phyloP scores from a whole-genome alignment of 768 basidiomycete genomes.

The Leccinum subtestaceum region DNA sequence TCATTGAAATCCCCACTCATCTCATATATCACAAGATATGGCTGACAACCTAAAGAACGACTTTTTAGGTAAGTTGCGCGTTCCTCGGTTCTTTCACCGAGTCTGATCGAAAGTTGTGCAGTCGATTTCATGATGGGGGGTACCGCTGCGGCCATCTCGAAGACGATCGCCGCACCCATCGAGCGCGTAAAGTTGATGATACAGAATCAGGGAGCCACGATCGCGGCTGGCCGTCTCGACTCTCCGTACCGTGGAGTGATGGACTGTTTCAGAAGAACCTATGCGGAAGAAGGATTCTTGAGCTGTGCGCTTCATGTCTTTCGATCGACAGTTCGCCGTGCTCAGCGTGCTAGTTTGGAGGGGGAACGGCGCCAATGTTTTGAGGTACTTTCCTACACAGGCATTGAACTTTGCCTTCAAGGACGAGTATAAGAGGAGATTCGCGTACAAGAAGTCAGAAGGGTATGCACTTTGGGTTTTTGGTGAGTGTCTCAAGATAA shows the following conservation, averaged over 20 bases:
- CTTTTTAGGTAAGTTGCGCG: constrained; percentile 18
- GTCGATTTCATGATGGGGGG: constrained; percentile 40
- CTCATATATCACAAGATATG: constrained; percentile 7
- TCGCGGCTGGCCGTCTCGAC: constrained; percentile 35
- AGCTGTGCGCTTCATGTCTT: constrained; percentile 30
- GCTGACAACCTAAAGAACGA: constrained; percentile 7
- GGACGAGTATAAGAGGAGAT: constrained; percentile 39
- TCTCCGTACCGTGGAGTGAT: constrained; percentile 37
- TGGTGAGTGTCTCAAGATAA: constrained; percentile 19
- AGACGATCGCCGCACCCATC: constrained; percentile 40
- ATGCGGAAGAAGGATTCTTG: constrained; percentile 36
- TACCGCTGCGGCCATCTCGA: constrained; percentile 35
- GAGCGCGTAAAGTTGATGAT: constrained; percentile 40
- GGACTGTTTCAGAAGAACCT: constrained; percentile 36
- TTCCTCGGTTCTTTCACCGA: background rate
- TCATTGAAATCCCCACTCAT: constrained; percentile 20
- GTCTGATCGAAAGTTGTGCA: constrained; percentile 12
- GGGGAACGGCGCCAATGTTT: constrained; percentile 42
- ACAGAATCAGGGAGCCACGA: constrained; percentile 40
- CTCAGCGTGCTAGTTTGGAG: constrained; percentile 38
- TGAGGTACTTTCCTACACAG: constrained; percentile 47
- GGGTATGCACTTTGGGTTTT: constrained; percentile 38
- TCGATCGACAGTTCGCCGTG: background rate
- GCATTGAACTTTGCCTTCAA: constrained; percentile 50
- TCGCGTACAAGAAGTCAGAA: constrained; percentile 37